Base-by-base conservation (phyloP, 2,329 filamentous ascomycete genomes). In the Emergomyces africanus region DNA sequence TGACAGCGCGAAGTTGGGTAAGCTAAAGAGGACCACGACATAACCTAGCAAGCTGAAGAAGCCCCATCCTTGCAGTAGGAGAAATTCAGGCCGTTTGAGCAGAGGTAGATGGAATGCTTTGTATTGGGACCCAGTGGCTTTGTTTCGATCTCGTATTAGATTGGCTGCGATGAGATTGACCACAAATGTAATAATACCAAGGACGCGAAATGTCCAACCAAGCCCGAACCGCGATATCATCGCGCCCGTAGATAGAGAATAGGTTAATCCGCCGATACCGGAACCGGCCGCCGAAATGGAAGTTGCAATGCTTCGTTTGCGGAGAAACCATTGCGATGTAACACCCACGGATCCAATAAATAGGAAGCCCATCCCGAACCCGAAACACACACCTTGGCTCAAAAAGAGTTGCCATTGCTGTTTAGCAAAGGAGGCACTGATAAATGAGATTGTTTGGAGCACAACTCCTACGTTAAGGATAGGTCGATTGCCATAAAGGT, bases 21-120 rank as follows among this genome's bases (percentile, higher is more conserved):
- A 69, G 2, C 79, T 83, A 71, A 85, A 88, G 1, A 87, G 74
- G 1, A 87, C 70, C 0, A 84, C 80, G 23, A 86, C 80, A 63
- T 87, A 87, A 5, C 82, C 85, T 5, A 88, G 72, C 77, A 86
- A 83, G 56, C 78, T 83, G 62, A 86, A 75, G 60, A 82, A 77
- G 0, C 81, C 83, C 73, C 81, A 87, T 3, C 67, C 72, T 25
- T 84, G 72, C n/a, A 86, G 72, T 0, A 84, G 74, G 3, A 82
- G 61, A 61, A 84, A 83, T 63, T 86, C 79, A 0, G 75, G 70
- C 1, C 77, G 75, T 49, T 72, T 75, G 64, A 86, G 79, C 5
- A 85, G 67, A 3, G 73, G 71, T 28, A 77, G 67, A 65, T 83
- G 79, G 64, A 85, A 83, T 1, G 78, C 75, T 28, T 76, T 73